Conservation (phyloP, 345 rosid genomes). For the Excoecaria cochinchinensis region DNA sequence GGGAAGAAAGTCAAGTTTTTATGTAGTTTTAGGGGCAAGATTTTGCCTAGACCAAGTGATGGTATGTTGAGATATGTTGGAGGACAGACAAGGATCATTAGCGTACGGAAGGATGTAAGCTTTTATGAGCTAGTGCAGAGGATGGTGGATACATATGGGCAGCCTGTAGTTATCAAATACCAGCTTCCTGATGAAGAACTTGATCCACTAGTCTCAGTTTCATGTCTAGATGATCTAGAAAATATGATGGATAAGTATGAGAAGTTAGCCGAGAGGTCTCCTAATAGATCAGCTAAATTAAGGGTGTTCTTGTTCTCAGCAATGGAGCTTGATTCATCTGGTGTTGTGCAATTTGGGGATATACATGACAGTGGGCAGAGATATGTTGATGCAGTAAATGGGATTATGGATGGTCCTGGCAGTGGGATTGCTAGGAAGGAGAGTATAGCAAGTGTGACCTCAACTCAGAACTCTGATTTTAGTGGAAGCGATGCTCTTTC, state of each 20-base stretch:
- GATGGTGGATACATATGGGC: slow-evolving; percentile 54
- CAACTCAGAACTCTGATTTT: slow-evolving; percentile 65
- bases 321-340: slow-evolving; percentile 47
- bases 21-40: slow-evolving; percentile 78
- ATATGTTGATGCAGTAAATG: slow-evolving; percentile 74
- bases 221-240: slow-evolving; percentile 73
- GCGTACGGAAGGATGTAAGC: slow-evolving; percentile 50
- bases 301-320: slow-evolving; percentile 66
- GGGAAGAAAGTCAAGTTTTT: slow-evolving; percentile 63
- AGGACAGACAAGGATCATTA: slow-evolving; percentile 68
- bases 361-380: slow-evolving; percentile 52
- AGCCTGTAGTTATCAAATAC: slow-evolving; percentile 58
- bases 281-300: slow-evolving; percentile 67
- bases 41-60: slow-evolving; percentile 79
- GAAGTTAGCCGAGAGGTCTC: slow-evolving; percentile 56
- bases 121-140: slow-evolving; percentile 53
- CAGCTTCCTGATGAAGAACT: slow-evolving; percentile 88
- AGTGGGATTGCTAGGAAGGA: slow-evolving; percentile 49
- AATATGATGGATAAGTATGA: slow-evolving; percentile 85
- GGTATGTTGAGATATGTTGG: slow-evolving; percentile 72
- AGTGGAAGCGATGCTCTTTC: slow-evolving; percentile 52
- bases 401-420: slow-evolving; percentile 37
- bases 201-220: slow-evolving; percentile 74
- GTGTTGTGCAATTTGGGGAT: slow-evolving; percentile 51
- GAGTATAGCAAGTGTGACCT: slow-evolving; percentile 58